phyloP scores from a whole-genome alignment of 805 yeast species.

The Huiozyma sinensis region DNA sequence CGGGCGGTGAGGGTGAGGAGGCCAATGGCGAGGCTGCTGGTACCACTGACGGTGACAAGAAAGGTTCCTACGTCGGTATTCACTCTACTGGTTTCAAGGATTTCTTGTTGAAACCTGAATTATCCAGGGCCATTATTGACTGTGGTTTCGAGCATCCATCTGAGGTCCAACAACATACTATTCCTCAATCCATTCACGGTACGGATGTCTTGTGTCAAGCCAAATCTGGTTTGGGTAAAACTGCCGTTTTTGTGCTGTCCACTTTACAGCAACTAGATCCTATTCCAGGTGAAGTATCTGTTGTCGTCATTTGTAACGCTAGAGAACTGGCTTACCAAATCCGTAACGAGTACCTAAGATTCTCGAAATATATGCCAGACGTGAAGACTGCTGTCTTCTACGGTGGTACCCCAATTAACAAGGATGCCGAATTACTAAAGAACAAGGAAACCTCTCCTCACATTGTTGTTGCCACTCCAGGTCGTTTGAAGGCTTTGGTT shows the following conservation, averaged over 20 bases:
- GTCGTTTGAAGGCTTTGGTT: conserved; percentile 89
- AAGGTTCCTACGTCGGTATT: conserved; percentile 95
- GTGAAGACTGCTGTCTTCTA: conserved; percentile 93
- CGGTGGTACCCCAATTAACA: conserved; percentile 84
- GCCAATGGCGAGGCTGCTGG: conserved; percentile 25
- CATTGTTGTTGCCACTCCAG: conserved; percentile 96
- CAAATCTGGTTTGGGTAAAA: conserved; percentile 98
- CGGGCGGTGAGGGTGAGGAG: conserved; percentile 12
- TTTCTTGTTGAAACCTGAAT: conserved; percentile 91
- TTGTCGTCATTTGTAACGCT: conserved; percentile 92
- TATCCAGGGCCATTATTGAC: conserved; percentile 94
- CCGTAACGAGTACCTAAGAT: conserved; percentile 92
- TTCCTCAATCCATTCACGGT: conserved; percentile 95
- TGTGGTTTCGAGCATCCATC: conserved; percentile 99
- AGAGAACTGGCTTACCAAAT: conserved; percentile 98
- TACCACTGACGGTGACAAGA: conserved; percentile 63
- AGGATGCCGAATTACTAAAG: conserved; percentile 80
- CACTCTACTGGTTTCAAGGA: conserved; percentile 99
- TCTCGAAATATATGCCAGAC: conserved; percentile 97
- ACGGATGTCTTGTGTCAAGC: conserved; percentile 98
- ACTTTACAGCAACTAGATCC: conserved; percentile 97
- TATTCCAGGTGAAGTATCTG: conserved; percentile 91
- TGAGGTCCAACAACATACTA: conserved; percentile 97
- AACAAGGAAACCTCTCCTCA: conserved; percentile 93
- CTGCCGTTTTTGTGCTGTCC: conserved; percentile 93